Evolutionary conservation across 768 basidiomycete genomes (phyloP).

Genomic region (Mycena venus): DNA sequence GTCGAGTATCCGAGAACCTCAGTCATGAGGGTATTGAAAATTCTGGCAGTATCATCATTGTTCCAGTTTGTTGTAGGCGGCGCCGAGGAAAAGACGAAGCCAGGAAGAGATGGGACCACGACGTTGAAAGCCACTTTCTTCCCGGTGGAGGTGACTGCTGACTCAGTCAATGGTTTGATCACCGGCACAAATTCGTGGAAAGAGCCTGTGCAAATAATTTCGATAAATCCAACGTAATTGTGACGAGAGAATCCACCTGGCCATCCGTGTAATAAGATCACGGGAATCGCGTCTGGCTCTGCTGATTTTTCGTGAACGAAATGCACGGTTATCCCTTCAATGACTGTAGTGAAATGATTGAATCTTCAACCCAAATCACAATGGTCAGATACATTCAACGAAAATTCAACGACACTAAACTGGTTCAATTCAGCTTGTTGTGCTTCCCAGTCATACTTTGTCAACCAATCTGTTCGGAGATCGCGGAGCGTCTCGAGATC

Average conservation of each 20-base stretch:
- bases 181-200: constrained; percentile 18
- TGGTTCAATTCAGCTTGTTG: constrained; percentile 8
- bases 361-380: too few relatives aligned
- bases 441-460: neutral
- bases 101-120: constrained; percentile 31
- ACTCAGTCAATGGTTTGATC: too few relatives aligned
- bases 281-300: constrained; percentile 1
- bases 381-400: neutral
- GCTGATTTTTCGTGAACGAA: constrained; percentile 2
- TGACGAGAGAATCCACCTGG: neutral
- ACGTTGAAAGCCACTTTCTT: constrained; percentile 13
- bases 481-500: neutral
- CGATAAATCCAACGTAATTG: neutral
- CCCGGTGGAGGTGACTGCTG: neutral
- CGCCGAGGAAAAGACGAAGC: constrained; percentile 36
- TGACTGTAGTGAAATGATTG: constrained; percentile 24
- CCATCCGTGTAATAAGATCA: constrained; percentile 26
- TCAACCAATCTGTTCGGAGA: neutral
- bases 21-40: constrained; percentile 43
- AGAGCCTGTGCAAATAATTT: neutral
- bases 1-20: constrained; percentile 39
- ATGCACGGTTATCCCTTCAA: constrained; percentile 24
- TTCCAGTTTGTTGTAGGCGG: constrained; percentile 35
- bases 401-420: neutral
- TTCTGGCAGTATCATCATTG: constrained; percentile 38